A percentile compares a stretch with the other conserved stretches of the same genome.
Conservation (phyloP, 345 rosid genomes). For the Acer saccharum region DNA sequence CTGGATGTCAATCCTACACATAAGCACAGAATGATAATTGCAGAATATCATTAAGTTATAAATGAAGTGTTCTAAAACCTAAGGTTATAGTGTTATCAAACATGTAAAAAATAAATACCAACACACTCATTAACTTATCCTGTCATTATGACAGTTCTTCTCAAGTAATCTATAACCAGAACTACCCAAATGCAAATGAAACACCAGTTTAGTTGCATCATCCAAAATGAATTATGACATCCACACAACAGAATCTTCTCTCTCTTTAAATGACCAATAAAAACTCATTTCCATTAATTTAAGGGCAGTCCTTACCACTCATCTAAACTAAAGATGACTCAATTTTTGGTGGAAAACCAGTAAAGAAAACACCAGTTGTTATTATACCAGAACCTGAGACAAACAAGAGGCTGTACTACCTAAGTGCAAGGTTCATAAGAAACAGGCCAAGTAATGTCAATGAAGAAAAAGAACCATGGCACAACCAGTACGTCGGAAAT, state of each 20-base stretch:
- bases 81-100: neutral
- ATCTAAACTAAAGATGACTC: neutral
- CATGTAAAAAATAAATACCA: constrained; percentile 3
- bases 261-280: neutral
- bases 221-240: neutral
- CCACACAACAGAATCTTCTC: neutral
- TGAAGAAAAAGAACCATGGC: neutral
- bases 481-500: neutral
- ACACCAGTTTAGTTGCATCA: neutral
- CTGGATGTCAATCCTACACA: constrained; percentile 93
- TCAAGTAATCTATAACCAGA: neutral
- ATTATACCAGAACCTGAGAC: neutral
- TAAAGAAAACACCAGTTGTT: neutral
- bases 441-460: neutral
- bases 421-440: neutral
- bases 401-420: neutral
- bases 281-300: neutral
- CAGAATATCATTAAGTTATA: neutral
- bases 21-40: constrained; percentile 3
- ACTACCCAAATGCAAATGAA: neutral
- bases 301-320: neutral
- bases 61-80: neutral
- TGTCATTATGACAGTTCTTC: neutral
- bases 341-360: neutral
- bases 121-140: neutral